Evolutionary conservation across 2,329 filamentous ascomycete species (phyloP), one percentile per base, ranked within the genome.

Genomic region (Hortaea werneckii): DNA sequence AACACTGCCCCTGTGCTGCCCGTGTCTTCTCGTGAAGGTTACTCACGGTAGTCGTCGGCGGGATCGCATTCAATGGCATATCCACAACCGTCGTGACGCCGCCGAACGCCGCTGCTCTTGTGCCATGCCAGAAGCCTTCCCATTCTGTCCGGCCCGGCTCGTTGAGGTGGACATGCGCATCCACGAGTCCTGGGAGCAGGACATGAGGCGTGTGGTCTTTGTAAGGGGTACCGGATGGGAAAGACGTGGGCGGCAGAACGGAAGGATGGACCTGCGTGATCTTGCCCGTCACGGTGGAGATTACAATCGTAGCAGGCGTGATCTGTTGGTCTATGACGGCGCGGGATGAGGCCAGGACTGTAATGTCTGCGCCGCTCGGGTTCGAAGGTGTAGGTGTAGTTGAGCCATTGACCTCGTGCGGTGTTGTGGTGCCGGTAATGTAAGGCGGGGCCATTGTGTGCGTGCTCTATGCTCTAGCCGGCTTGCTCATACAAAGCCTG

Each of bases 111-210:
- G 92, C 92, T 30, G 92, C 92, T 57, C 86, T 79, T 26, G 92
- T 96, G 41, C 92, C 92, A 0, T 89, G 95, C 72, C 83, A 85
- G 73, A 98, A 98, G 8, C 92, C 92, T 64, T 98, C 92, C 92
- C 92, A 96, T 77, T 95, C 90, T 43, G 90, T 95, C 47, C 92
- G 79, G 37, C 92, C 92, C 0, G 92, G 92, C 69, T 98, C 92
- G 61, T 96, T 96, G 57, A 96, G 79, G 69, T 98, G 92, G 34
- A 98, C 92, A 65, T 98, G 92, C 32, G 92, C 90, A 65, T 98
- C 92, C 12, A 98, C 90, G 29, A 98, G 74, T 13, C 92, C 92
- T 0, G 92, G 92, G 30, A 96, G 75, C 35, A 98, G 73, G 40
- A 96, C 76, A 65, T 83, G 78, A 8, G 90, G 87, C 20, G 85